A percentile compares a stretch with the other conserved stretches of the same genome.
phyloP scores from a whole-genome alignment of 2,329 filamentous ascomycete species.

The Phialemonium atrogriseum region DNA sequence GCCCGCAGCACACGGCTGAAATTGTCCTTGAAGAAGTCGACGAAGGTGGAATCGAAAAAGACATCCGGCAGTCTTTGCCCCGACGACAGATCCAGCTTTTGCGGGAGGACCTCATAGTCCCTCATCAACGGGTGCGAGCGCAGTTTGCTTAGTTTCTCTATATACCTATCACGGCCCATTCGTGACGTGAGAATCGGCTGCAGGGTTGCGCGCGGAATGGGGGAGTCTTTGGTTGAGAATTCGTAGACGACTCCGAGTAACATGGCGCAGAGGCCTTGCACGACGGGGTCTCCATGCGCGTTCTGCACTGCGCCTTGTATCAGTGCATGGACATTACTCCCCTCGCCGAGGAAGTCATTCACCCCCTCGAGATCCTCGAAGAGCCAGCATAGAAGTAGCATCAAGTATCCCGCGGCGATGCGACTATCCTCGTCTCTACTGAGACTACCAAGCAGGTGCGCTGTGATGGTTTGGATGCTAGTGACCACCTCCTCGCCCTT shows the following conservation, averaged over 20 bases:
- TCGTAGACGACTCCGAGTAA: conserved; percentile 87
- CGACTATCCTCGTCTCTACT: conserved; percentile 70
- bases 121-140: conserved; percentile 71
- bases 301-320: conserved; percentile 64
- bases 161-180: conserved; percentile 79
- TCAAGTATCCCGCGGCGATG: conserved; percentile 76
- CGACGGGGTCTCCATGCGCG: conserved; percentile 52
- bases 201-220: conserved; percentile 72
- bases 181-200: conserved; percentile 69
- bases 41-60: conserved; percentile 76
- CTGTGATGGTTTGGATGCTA: conserved; percentile 79
- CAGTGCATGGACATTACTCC: conserved; percentile 82
- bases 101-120: conserved; percentile 81
- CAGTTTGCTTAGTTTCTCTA: conserved; percentile 70
- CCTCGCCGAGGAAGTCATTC: conserved; percentile 87
- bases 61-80: conserved; percentile 62
- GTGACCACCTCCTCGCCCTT: conserved; percentile 93
- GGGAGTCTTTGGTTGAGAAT: conserved; percentile 95
- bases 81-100: conserved; percentile 47
- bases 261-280: conserved; percentile 77
- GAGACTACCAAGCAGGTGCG: conserved; percentile 75
- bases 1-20: conserved; percentile 77
- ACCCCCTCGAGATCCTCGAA: conserved; percentile 89
- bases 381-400: conserved; percentile 81
- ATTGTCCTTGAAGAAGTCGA: conserved; percentile 94